Evolutionary conservation across 2,329 filamentous ascomycete species (phyloP).

Genomic region (Triangularia setosa): DNA sequence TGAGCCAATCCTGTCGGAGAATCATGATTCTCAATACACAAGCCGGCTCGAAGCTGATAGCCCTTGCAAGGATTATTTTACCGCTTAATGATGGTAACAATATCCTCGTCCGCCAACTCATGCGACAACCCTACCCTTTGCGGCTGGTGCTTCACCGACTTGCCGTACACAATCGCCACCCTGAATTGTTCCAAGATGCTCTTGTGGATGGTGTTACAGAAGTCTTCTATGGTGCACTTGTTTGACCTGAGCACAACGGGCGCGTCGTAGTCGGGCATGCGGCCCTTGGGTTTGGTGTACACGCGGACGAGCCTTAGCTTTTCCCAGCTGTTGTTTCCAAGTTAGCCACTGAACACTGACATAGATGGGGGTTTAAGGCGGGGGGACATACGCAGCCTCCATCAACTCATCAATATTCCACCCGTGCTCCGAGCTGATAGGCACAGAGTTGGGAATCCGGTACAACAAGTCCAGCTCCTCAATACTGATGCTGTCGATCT

Average conservation of each 20-base stretch:
- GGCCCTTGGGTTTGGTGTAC: constrained; percentile 98
- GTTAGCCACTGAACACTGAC: constrained; percentile 11
- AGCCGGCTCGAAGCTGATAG: background rate
- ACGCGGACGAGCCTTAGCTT: constrained; percentile 87
- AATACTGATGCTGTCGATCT: constrained; percentile 97
- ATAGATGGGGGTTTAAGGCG: constrained; percentile 27
- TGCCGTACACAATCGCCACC: constrained; percentile 91
- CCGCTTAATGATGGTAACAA: constrained; percentile 72
- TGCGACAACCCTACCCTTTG: constrained; percentile 89
- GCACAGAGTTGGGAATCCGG: constrained; percentile 92
- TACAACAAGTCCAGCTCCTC: constrained; percentile 96
- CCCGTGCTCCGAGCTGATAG: constrained; percentile 94
- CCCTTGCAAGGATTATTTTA: constrained; percentile 30
- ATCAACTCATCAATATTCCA: constrained; percentile 98
- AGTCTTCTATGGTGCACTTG: constrained; percentile 90
- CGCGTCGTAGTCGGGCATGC: constrained; percentile 83
- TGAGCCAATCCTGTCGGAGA: background rate
- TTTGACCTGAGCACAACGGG: constrained; percentile 84
- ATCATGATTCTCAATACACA: too few species aligned
- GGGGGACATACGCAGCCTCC: constrained; percentile 70
- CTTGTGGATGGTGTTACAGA: constrained; percentile 92
- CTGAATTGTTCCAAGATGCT: constrained; percentile 96
- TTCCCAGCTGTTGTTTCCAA: constrained; percentile 60
- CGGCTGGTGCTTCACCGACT: constrained; percentile 97
- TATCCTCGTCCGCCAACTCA: constrained; percentile 93